Evolutionary conservation across 2,329 filamentous ascomycete genomes (phyloP), one percentile per base, ranked within the genome.

Genomic region (Fusarium longipes): DNA sequence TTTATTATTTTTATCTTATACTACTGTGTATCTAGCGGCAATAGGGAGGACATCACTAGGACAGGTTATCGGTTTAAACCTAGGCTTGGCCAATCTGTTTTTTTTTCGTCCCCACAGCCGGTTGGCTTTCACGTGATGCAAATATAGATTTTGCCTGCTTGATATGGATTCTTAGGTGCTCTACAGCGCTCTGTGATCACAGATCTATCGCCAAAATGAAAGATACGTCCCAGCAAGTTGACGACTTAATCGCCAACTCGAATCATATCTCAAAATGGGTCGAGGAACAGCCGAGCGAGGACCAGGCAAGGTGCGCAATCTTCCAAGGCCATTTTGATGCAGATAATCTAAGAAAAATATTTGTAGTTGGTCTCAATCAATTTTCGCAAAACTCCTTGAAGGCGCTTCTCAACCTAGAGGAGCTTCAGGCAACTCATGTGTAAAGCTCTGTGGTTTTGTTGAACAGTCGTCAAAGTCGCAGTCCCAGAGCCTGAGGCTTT

Each of bases 361-460:
- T 15, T 67, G 58, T 68, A 74, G 70, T 57, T 68, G 63, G 66
- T 82, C 80, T 22, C 70, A 80, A 60, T 73, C 73, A 32, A 74
- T 86, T 7, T 87, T 87, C 70, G 71, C 81, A 15, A 77, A 78
- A 47, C 80, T 88, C 12, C 77, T 88, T 6, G 70, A 76, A 17
- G 79, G 80, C 58, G 84, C 86, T 27, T 80, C 82, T 11, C 83
- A 86, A 70, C 85, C 86, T 14, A 84, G 83, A 51, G 82, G 84
- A 52, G 79, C 81, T 25, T 88, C 85, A 6, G 86, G 85, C 14
- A 84, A 87, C 70, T 83, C 85, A 15, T 89, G 75, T 65, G 71
- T 86, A 64, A 87, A 85, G 72, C 82, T 90, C 20, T 89, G 86
- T 66, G 85, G 87, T 30, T 89, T 89, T 65, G 82, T 89, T 60